Percentiles rank a stretch among this genome's conserved stretches.
phyloP scores from a whole-genome alignment of 169 alveolate species.

The Hepatocystis sp. region DNA sequence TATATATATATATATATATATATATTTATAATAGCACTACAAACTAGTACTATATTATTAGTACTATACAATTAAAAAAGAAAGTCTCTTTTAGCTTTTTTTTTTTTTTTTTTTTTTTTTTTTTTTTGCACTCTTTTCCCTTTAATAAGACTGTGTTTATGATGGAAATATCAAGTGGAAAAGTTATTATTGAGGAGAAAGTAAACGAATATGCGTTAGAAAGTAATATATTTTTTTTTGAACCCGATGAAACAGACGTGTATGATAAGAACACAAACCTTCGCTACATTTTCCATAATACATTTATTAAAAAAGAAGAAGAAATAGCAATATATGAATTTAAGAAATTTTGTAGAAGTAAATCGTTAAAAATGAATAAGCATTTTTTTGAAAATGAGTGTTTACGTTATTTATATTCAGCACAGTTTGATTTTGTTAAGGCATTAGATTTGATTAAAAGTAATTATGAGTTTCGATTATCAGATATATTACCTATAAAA shows the following conservation, averaged over 20 bases:
- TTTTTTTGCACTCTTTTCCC: too few species aligned
- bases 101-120: too few species aligned
- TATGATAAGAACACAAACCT: slow-evolving; percentile 49
- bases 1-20: too few species aligned
- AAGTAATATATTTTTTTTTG: slow-evolving; percentile 76
- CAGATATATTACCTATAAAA: slow-evolving; percentile 78
- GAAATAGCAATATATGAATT: slow-evolving; percentile 77
- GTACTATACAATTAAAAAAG: too few species aligned
- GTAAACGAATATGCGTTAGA: slow-evolving; percentile 76
- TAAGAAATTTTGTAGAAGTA: slow-evolving; percentile 61
- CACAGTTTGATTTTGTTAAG: slow-evolving; percentile 78
- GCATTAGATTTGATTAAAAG: slow-evolving; percentile 59
- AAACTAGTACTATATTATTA: too few species aligned
- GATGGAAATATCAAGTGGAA: slow-evolving; percentile 70
- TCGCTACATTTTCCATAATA: slow-evolving; percentile 78
- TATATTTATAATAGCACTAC: too few species aligned
- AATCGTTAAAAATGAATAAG: slow-evolving; percentile 58
- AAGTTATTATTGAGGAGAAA: slow-evolving; percentile 43
- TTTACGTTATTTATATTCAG: slow-evolving; percentile 78
- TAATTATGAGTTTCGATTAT: slow-evolving; percentile 78
- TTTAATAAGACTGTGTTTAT: not conserved
- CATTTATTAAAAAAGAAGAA: slow-evolving; percentile 76
- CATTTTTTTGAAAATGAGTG: slow-evolving; percentile 76
- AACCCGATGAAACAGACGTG: slow-evolving; percentile 76
- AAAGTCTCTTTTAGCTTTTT: too few species aligned